Conservation (phyloP, 306 rosid genomes). For the Lotus japonicus region DNA sequence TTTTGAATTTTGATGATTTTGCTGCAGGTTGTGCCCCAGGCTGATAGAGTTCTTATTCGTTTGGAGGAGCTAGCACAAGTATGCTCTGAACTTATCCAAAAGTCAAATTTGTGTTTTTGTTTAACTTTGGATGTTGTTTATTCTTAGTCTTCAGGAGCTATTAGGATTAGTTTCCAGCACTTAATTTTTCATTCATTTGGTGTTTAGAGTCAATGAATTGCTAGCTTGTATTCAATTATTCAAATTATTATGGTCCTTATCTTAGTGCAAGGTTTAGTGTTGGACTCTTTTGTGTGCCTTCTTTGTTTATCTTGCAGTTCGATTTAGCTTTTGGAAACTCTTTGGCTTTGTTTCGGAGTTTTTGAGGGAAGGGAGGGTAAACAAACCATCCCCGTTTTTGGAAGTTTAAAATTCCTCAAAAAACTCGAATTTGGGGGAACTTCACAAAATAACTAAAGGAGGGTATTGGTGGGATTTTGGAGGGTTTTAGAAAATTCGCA, state of each 20-base stretch:
- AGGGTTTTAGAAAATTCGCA: too few relatives aligned
- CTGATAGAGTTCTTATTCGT: slow-evolving; percentile 91
- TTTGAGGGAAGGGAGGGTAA: too few relatives aligned
- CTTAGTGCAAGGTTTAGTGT: background rate
- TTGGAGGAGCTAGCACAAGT: slow-evolving; percentile 67
- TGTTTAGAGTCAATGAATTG: background rate
- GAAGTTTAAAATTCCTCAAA: too few relatives aligned
- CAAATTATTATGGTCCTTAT: background rate
- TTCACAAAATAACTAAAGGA: too few relatives aligned
- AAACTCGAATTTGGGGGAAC: too few relatives aligned
- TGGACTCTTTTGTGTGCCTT: background rate
- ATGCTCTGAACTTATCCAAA: background rate
- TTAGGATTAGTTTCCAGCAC: background rate
- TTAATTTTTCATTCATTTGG: background rate
- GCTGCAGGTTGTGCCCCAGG: slow-evolving; percentile 84
- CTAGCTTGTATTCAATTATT: background rate
- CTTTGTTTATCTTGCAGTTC: background rate
- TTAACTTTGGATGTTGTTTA: background rate
- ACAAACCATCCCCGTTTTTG: too few relatives aligned
- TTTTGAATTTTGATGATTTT: background rate
- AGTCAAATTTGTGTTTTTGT: background rate
- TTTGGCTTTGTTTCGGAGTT: too few relatives aligned
- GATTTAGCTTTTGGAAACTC: background rate
- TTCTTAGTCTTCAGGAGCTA: background rate
- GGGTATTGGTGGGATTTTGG: too few relatives aligned